Base-by-base conservation (phyloP, 1,284 basidiomycete species). In the Mixia osmundae region DNA sequence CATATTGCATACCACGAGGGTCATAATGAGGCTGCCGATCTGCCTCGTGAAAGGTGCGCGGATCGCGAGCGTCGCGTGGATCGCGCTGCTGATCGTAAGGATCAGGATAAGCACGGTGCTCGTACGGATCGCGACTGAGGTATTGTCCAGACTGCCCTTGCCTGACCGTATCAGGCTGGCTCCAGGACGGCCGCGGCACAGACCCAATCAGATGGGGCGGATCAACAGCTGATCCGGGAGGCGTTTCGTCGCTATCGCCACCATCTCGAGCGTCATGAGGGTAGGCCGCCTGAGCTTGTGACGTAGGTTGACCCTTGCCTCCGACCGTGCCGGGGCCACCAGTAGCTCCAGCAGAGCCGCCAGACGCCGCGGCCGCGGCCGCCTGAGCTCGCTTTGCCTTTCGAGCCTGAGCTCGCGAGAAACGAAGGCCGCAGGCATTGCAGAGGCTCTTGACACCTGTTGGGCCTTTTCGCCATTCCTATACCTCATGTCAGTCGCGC, bases 401-500 rank as follows among this genome's bases (percentile, higher is more conserved):
- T 14, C 38, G 34, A 14, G 41, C 38, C 25, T 43, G 41, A 1
- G 41, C 39, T 9, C 41, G 41, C 4, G 43, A 38, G 27, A 34
- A 80, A 33, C 76, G 66, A 30, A 82, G 58, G 12, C 77, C 77
- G 45, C 77, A 82, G 1, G 78, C 78, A 52, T 82, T 82, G 59
- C 78, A 83, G 9, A 83, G 59, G 9, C 78, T 82, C 57, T 83
- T 83, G 2, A 76, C 72, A 24, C 78, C 79, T 39, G 63, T 62
- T 1, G 76, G 77, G 14, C 76, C 76, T 35, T 42, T 44, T 16
- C 43, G 25, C 43, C 43, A 44, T 37, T 44, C 43, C 30, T 18
- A 23, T 12, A 10, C 33, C 30, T 31, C 11, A 26, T 26, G 25
- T 26, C n/a, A n/a, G n/a, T n/a, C 10, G 9, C n/a, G 25, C n/a